Conservation (phyloP, 192 early-diverging fungal genomes). For the Chytriomyces sp. region DNA sequence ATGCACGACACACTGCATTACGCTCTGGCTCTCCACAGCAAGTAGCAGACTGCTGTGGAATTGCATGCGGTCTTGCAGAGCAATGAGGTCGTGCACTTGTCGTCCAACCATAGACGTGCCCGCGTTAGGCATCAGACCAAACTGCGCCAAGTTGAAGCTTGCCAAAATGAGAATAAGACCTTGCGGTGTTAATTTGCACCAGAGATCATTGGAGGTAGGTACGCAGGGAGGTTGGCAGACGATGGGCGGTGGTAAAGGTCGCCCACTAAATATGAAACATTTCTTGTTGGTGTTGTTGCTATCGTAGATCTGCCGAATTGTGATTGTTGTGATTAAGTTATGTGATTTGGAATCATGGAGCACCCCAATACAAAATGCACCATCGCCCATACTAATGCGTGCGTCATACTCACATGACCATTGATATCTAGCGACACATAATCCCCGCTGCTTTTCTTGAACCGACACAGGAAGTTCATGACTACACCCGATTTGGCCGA, state of each 20-base stretch:
- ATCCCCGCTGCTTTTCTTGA: conserved; percentile 55
- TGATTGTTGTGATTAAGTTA: background rate
- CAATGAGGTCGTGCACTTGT: conserved; percentile 6
- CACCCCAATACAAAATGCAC: background rate
- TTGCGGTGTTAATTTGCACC: conserved; percentile 62
- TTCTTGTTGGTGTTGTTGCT: conserved; percentile 58
- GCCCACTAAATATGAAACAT: conserved; percentile 67
- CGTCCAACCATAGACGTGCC: conserved; percentile 1
- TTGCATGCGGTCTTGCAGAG: background rate
- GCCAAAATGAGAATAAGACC: conserved; percentile 54
- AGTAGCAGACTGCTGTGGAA: conserved; percentile 6
- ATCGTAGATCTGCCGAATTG: conserved; percentile 51
- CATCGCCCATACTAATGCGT: background rate
- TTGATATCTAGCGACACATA: conserved; percentile 68
- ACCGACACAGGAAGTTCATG: conserved; percentile 67
- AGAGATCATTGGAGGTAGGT: conserved; percentile 49
- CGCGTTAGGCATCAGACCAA: conserved; percentile 31
- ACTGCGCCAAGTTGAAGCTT: conserved; percentile 2
- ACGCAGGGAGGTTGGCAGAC: background rate
- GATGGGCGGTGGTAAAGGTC: conserved; percentile 34
- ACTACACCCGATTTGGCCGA: conserved; percentile 44
- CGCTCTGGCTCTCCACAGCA: conserved; percentile 4
- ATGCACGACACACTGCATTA: conserved; percentile 3
- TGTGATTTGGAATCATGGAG: background rate
- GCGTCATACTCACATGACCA: conserved; percentile 51